Percentiles rank a stretch among this genome's conserved stretches.
phyloP scores from a whole-genome alignment of 805 yeast species.

The Yarrowia sp. region DNA sequence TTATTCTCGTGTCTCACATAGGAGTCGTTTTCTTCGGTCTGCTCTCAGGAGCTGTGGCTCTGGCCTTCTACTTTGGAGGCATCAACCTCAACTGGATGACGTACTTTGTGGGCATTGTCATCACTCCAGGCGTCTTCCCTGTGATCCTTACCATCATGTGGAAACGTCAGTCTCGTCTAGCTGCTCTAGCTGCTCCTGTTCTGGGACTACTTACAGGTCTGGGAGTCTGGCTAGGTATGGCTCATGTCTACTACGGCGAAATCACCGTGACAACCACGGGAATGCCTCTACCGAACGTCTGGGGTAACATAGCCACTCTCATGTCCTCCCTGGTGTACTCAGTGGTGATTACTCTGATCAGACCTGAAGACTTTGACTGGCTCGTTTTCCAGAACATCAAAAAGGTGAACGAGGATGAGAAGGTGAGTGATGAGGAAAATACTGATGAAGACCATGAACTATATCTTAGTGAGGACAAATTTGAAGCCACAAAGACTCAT shows the following conservation, averaged over 20 bases:
- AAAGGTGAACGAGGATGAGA: conserved; percentile 5
- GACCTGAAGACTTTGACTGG: conserved; percentile 41
- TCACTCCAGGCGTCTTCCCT: conserved; percentile 46
- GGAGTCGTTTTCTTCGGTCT: conserved; percentile 53
- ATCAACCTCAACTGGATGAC: conserved; percentile 78
- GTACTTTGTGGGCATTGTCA: conserved; percentile 72
- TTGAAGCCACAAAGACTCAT: too few relatives aligned
- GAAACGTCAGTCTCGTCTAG: conserved; percentile 41
- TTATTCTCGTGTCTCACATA: conserved; percentile 55
- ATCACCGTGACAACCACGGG: conserved; percentile 46
- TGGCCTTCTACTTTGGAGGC: conserved; percentile 77
- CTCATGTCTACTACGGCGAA: conserved; percentile 45
- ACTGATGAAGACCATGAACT: too few relatives aligned
- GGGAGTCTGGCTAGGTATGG: conserved; percentile 44
- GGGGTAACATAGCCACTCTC: conserved; percentile 48
- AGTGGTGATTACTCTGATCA: conserved; percentile 48
- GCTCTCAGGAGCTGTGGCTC: conserved; percentile 77
- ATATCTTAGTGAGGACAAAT: too few relatives aligned
- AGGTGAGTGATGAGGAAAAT: too few relatives aligned
- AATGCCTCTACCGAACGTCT: conserved; percentile 39
- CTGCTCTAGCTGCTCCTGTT: conserved; percentile 35
- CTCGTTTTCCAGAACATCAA: conserved; percentile 29
- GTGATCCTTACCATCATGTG: conserved; percentile 61
- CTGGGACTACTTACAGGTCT: conserved; percentile 39
- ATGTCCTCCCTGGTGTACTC: conserved; percentile 44